Evolutionary conservation across 768 basidiomycete genomes (phyloP).

Genomic region (Mycena chlorophos): DNA sequence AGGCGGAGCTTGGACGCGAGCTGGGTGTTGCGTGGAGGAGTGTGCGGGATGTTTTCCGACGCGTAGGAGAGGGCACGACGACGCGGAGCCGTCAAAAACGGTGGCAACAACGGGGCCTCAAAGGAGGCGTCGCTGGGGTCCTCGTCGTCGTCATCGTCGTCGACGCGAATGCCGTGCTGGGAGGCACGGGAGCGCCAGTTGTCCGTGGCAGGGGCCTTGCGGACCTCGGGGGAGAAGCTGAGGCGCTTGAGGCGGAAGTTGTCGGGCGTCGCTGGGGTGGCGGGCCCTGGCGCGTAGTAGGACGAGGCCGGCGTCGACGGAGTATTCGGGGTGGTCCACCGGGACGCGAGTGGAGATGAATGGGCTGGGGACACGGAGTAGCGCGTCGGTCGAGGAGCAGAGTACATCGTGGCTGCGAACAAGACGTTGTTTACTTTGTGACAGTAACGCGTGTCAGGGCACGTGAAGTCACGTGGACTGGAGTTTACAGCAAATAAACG

Average conservation of each 20-base stretch:
- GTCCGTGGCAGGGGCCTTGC: constrained; percentile 11
- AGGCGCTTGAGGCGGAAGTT: constrained; percentile 23
- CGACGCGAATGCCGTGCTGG: constrained; percentile 22
- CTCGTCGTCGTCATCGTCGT: constrained; percentile 19
- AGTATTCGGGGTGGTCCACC: neutral
- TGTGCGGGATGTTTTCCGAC: constrained; percentile 26
- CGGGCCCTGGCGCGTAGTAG: constrained; percentile 18
- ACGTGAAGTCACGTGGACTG: too few species aligned
- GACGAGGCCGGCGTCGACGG: constrained; percentile 10
- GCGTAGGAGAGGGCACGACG: constrained; percentile 22
- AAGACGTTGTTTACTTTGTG: too few species aligned
- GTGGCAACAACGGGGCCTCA: constrained; percentile 14
- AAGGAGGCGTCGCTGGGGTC: constrained; percentile 18
- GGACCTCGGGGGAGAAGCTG: constrained; percentile 18
- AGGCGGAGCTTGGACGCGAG: constrained; percentile 41
- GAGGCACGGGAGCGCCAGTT: constrained; percentile 22
- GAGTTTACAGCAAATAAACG: too few species aligned
- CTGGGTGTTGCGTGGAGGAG: constrained; percentile 46
- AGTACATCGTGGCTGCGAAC: too few species aligned
- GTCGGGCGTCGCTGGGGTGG: constrained; percentile 21
- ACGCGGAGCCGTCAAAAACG: constrained; percentile 20
- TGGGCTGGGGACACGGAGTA: too few species aligned
- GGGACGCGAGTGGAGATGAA: constrained; percentile 12
- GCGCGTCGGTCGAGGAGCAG: too few species aligned
- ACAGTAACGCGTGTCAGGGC: too few species aligned